Evolutionary conservation across 2,329 filamentous ascomycete species (phyloP), one percentile per base, ranked within the genome.

Genomic region (Boeremia exigua): DNA sequence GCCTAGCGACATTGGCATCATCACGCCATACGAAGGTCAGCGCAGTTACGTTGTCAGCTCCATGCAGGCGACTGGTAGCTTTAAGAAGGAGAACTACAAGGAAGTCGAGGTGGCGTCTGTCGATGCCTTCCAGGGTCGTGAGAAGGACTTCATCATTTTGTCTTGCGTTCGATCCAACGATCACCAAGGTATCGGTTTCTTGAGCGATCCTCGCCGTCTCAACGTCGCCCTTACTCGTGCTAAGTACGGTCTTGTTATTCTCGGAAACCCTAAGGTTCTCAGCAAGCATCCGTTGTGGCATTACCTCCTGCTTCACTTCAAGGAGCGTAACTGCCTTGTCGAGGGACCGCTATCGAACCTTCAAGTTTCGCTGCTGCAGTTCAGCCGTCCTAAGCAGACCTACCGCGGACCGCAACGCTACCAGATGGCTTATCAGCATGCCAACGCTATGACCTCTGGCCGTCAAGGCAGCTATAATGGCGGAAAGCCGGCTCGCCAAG

Each of bases 241-340:
- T 60, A 98, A 97, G 78, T 99, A 94, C 70, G 95, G 95, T 55
- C 82, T 98, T 29, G 95, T 97, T 57, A 97, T 99, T 71, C 87
- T 99, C 8, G 95, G 95, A 61, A 99, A 99, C 71, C 95, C 95
- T 29, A 98, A 98, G 79, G 93, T 99, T 33, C 81, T 99, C 38
- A 95, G 93, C 36, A 99, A 99, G 82, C 95, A 99, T 74, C 95
- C 96, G 60, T 83, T 99, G 34, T 99, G 95, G 95, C 95, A 99
- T 75, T 93, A 93, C 70, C 85, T 99, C 25, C 82, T 99, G 32
- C 84, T 94, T 34, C 95, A 99, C 76, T 99, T 97, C 84, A 98
- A 98, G 81, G 93, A 98, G 74, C 88, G 88, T 67, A 96, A 96
- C 69, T 98, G 94, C 74, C 86, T 99, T 11, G 95, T 99, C 6